Evolutionary conservation across 371 early-diverging fungal species (phyloP), one percentile per base, ranked within the genome.

Genomic region (Entomophthora muscae): DNA sequence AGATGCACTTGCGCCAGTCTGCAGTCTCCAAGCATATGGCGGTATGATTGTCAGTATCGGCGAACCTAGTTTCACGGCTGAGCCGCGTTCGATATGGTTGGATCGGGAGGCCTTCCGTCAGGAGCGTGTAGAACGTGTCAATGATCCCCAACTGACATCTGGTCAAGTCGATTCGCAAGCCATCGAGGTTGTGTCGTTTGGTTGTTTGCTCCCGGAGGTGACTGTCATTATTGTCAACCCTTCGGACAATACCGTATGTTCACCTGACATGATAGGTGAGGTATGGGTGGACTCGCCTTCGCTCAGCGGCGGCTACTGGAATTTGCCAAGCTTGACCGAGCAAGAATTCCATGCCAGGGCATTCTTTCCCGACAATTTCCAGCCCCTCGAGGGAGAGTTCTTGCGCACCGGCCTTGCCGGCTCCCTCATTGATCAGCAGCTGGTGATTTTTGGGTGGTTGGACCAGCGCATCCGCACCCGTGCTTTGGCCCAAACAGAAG

Each of bases 191-290:
- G 72, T 71, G 21, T 76, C 83, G 0, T 83, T 83, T 72, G 85
- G 85, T 0, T 80, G 78, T 64, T 77, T 75, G 0, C 77, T 79
- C 72, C 82, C 85, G 42, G 74, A 78, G 74, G 78, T 79, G 0
- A 82, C 86, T 0, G 72, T 92, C 7, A 86, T 86, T 0, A 82
- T 92, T 56, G 90, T 92, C 0, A 86, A 92, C 64, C 89, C 91
- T 2, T 83, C 87, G 52, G 86, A 85, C 27, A 75, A 77, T 1
- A 75, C 83, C 1, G 68, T 92, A 2, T 89, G 88, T 53, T 79
- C 83, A 17, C 77, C 86, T 0, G 81, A 87, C 66, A 75, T 78
- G 0, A 78, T 91, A 31, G 93, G 93, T 32, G 93, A 92, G 70
- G 77, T 92, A 22, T 91, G 91, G 89, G 76, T 89, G 3, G 82